Percentiles rank a stretch among this genome's conserved stretches.
phyloP scores from a whole-genome alignment of 306 rosid genomes.

The Betula pendula region DNA sequence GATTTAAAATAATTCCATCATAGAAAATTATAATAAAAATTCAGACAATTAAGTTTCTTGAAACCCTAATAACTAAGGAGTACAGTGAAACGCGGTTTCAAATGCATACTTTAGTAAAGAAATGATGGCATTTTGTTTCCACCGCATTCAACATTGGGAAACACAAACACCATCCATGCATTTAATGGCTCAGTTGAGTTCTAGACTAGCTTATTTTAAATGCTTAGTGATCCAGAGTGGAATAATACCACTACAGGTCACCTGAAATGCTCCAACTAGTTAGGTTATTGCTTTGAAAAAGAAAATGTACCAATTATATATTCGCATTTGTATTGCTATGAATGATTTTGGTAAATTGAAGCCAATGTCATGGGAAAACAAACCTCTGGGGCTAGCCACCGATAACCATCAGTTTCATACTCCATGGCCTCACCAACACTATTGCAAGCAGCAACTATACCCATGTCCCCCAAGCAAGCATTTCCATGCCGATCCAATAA shows the following conservation, averaged over 20 bases:
- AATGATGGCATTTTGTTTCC: slow-evolving; percentile 6
- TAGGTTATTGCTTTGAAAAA: background rate
- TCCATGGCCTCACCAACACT: slow-evolving; percentile 80
- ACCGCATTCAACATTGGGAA: background rate
- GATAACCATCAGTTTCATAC: slow-evolving; percentile 94
- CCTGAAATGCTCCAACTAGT: background rate
- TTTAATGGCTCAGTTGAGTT: background rate
- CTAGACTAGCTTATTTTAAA: slow-evolving; percentile 19
- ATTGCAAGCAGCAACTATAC: slow-evolving; percentile 81
- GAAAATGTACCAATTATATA: background rate
- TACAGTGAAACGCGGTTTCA: background rate
- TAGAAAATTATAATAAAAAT: background rate
- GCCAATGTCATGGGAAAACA: slow-evolving; percentile 34
- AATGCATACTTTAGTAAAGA: background rate
- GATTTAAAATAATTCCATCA: background rate
- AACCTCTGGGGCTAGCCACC: slow-evolving; percentile 99
- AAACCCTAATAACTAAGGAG: background rate
- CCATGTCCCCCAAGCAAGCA: slow-evolving; percentile 92
- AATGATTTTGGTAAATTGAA: slow-evolving; percentile 22
- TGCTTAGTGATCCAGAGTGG: slow-evolving; percentile 3
- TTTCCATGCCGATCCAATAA: slow-evolving; percentile 82
- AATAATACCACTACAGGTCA: background rate
- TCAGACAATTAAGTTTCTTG: background rate
- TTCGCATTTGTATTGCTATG: background rate
- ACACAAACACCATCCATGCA: background rate